These are phyloP conservation scores for Fraxinus velutina DNA, from an alignment of 305 asterid species.

Conservation along the genomic window DNA sequence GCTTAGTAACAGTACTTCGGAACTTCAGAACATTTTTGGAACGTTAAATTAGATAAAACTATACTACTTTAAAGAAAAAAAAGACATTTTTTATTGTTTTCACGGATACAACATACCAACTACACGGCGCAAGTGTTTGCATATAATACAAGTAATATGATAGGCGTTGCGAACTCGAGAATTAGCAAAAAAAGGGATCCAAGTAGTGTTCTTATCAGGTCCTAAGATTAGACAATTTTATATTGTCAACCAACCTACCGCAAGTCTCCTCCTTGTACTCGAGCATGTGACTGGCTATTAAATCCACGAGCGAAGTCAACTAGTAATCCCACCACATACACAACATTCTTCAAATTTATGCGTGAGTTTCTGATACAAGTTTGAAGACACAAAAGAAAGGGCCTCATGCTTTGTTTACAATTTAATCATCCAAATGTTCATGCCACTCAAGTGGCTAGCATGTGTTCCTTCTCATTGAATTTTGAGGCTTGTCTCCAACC, in stretches of 20 bases:
- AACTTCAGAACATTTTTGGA: background rate
- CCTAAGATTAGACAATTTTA: background rate
- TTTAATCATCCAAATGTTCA: slow-evolving; percentile 26
- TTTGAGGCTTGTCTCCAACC: slow-evolving; percentile 29
- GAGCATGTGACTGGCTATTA: background rate
- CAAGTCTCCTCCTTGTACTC: background rate
- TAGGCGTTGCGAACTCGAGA: background rate
- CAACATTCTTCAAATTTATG: background rate
- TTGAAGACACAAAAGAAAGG: slow-evolving; percentile 43
- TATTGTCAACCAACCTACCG: background rate
- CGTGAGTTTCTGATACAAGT: slow-evolving; percentile 33
- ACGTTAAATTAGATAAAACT: background rate
- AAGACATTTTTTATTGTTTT: too few relatives aligned
- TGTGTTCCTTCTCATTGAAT: slow-evolving; percentile 36
- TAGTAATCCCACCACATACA: background rate
- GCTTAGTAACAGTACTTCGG: background rate
- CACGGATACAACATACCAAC: background rate
- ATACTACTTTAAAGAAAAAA: background rate
- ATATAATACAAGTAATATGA: background rate
- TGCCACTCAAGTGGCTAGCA: slow-evolving; percentile 58
- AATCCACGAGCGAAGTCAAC: background rate
- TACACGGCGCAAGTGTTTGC: background rate
- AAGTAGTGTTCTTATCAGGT: background rate
- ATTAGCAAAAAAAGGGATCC: background rate
- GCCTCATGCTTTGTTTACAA: slow-evolving; percentile 29